Percentiles rank a stretch among this genome's conserved stretches.
Evolutionary conservation across 225 moss, liverwort and hornwort species (phyloP).

Genomic region (Bryoerythrophyllum caledonicum): DNA sequence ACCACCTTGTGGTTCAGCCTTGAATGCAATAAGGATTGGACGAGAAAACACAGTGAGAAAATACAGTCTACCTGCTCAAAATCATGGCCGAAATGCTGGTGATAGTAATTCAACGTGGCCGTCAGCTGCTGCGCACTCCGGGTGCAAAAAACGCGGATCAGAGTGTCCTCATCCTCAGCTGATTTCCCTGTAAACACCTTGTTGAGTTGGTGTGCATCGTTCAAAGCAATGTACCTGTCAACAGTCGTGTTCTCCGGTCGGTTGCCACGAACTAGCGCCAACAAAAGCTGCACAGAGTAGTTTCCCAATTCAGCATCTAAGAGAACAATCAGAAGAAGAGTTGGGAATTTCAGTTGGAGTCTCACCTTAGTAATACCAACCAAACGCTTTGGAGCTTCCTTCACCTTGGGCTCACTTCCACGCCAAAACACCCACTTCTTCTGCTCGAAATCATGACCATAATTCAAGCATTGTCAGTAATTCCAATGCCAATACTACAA

Average conservation of each 20-base stretch:
- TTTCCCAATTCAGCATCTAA: neutral
- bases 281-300: slow-evolving; percentile 48
- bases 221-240: slow-evolving; percentile 62
- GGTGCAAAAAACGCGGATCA: slow-evolving; percentile 57
- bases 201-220: slow-evolving; percentile 53
- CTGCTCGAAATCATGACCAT: slow-evolving; percentile 15
- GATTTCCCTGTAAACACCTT: slow-evolving; percentile 34
- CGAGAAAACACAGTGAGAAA: neutral
- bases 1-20: neutral
- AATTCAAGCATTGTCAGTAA: neutral
- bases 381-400: slow-evolving; percentile 44
- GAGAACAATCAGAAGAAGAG: too few species aligned
- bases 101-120: slow-evolving; percentile 60
- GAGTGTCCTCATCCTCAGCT: slow-evolving; percentile 38
- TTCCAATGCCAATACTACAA: too few species aligned
- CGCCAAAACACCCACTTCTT: slow-evolving; percentile 64
- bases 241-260: slow-evolving; percentile 49
- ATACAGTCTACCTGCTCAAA: slow-evolving; percentile 46
- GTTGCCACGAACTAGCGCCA: slow-evolving; percentile 54
- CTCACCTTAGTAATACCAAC: slow-evolving; percentile 53
- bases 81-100: slow-evolving; percentile 64
- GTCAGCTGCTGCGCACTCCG: slow-evolving; percentile 52
- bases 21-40: neutral
- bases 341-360: too few species aligned
- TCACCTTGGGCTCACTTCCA: slow-evolving; percentile 38